Base-by-base conservation (phyloP, 768 basidiomycete genomes). In the Phylloporus rhodoxanthus region DNA sequence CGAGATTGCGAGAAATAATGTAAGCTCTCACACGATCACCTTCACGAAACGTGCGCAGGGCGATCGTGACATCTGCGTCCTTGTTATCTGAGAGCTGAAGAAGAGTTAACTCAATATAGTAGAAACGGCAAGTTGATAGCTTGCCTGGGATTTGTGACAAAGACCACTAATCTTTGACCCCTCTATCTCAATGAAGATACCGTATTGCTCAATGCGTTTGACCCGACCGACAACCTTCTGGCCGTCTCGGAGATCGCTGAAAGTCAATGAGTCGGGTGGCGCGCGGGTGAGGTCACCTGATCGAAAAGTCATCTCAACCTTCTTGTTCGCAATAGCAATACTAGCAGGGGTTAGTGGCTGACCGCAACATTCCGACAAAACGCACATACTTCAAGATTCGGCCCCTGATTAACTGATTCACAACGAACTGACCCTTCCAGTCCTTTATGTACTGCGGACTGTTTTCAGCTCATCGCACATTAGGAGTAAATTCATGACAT, bases 121-220 rank as follows among this genome's bases (percentile, higher is more conserved):
- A 36, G 17, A 38, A 26, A 43, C 26, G 23, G 40, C 34, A 33
- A 30, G 42, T n/a, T 34, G 25, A 23, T 37, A 37, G 53, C 75
- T 45, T 58, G 86, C 91, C 77, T 98, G 79, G 9, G 91, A 90
- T 67, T 92, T 93, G 67, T 98, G 95, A 66, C 95, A 99, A 10
- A 99, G 75, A 5, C 95, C 95, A 53, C 78, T 83, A 43, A 97
- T 72, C 61, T 85, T 87, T 0, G 90, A 85, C 15, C 79, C 85
- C n/a, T 87, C 79, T 32, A 98, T 85, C 62, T 84, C 80, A 50
- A 99, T 80, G 70, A 98, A 97, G n/a, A 96, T 73, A 13, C 95
- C 95, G 56, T 91, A 98, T 36, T 81, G 77, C 66, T 94, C 91
- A 10, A 94, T 75, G 54, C 78, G 82, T 67, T 87, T 91, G 49